Evolutionary conservation across 805 yeast genomes (phyloP).

Genomic region (Myxozyma neotropica): DNA sequence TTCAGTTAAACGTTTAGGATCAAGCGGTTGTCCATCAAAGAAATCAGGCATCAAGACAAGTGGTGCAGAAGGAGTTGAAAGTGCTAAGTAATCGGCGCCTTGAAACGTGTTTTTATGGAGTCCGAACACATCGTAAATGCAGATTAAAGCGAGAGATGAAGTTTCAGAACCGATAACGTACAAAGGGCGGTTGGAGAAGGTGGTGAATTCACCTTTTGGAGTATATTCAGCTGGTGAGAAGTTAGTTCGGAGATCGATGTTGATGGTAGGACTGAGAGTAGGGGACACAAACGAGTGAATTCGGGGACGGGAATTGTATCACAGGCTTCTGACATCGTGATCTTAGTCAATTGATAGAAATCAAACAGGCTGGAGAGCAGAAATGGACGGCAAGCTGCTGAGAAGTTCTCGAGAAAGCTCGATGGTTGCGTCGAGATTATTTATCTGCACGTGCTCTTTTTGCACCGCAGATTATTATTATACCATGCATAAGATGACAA

Average conservation of each 20-base stretch:
- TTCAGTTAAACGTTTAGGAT: constrained; percentile 4
- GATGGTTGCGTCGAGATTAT: too few relatives aligned
- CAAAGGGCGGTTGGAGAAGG: constrained; percentile 10
- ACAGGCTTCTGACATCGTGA: constrained; percentile 24
- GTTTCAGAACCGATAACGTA: constrained; percentile 19
- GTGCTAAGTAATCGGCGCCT: constrained; percentile 32
- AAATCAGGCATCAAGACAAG: constrained; percentile 34
- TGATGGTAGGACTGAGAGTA: not conserved
- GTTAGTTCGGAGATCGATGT: too few relatives aligned
- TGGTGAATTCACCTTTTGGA: constrained; percentile 12
- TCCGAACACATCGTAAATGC: constrained; percentile 34
- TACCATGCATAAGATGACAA: too few relatives aligned
- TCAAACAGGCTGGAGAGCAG: not conserved
- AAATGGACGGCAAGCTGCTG: not conserved
- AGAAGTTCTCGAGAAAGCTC: too few relatives aligned
- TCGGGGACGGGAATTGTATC: constrained; percentile 24
- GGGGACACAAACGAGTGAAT: constrained; percentile 18
- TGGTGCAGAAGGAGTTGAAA: constrained; percentile 12
- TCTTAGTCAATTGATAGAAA: not conserved
- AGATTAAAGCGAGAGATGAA: constrained; percentile 20
- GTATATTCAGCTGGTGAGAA: constrained; percentile 25
- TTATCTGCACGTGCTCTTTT: too few relatives aligned
- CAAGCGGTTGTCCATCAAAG: constrained; percentile 26
- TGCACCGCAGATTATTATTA: too few relatives aligned
- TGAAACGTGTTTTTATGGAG: constrained; percentile 28